Percentiles rank a stretch among this genome's conserved stretches.
These are phyloP conservation scores for Carex sylvatica DNA, from an alignment of 202 grass and related monocot species.

Conservation along the genomic window DNA sequence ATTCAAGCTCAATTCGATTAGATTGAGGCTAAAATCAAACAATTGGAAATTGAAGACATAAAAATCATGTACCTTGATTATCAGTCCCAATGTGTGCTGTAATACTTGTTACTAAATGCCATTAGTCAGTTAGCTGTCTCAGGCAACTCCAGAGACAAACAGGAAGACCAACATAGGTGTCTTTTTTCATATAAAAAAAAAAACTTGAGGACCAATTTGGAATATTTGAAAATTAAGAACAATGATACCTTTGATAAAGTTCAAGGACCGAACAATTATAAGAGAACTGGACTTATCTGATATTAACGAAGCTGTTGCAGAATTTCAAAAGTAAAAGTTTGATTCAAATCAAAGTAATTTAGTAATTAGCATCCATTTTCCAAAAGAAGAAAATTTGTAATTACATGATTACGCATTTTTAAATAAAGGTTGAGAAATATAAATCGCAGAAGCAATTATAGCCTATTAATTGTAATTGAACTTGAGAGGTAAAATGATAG, in stretches of 20 bases:
- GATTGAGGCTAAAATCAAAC: neutral
- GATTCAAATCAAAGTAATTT: neutral
- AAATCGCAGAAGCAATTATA: neutral
- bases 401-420: neutral
- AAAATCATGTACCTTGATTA: neutral
- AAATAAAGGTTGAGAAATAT: neutral
- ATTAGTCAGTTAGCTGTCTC: neutral
- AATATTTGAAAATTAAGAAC: neutral
- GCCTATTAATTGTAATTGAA: neutral
- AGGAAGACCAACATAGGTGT: neutral
- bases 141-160: neutral
- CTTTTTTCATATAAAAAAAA: neutral
- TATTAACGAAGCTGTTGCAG: neutral
- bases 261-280: neutral
- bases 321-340: neutral
- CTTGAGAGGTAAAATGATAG: neutral
- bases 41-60: neutral
- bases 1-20: neutral
- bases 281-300: neutral
- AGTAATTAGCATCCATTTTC: neutral
- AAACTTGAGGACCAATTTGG: neutral
- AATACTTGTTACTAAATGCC: neutral
- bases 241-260: neutral
- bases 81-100: neutral
- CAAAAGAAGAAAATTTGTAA: neutral